Base-by-base conservation (phyloP, 1,284 basidiomycete species). In the Quambalaria eucalypti region DNA sequence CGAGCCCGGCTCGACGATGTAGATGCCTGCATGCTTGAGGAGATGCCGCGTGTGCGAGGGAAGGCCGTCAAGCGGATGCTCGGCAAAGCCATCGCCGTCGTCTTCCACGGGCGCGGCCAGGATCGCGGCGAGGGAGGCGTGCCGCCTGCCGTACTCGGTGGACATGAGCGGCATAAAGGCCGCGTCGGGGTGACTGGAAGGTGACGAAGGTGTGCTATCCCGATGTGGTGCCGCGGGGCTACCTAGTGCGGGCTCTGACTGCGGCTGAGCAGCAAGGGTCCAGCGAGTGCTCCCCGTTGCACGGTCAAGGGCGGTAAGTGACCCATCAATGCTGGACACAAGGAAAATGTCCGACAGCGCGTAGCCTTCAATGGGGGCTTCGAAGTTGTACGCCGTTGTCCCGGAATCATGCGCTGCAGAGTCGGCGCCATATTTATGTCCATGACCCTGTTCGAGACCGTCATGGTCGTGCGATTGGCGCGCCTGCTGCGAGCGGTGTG, bases 1-100 rank as follows among this genome's bases (percentile, higher is more conserved):
- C 1, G 85, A 84, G 78, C 90, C 87, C 0, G 90, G 90, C 72
- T 93, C 90, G 52, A 93, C 87, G 56, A 92, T 84, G 77, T 91
- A 93, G 49, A 87, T 81, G 70, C 91, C 89, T 55, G 83, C 82
- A 36, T 80, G 77, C 0, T 78, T 76, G 44, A 80, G 78, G 21
- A 46, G 42, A 46, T 46, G 42, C 3, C 42, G 5, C 25, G 42
- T 46, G 4, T 26, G 19, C 14, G 42, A 5, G 14, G 42, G 42
- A 4, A 46, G 12, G 5, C 42, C 42, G 25, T 46, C 42, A 14
- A 46, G 5, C n/a, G n/a, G n/a, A n/a, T n/a, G n/a, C n/a, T n/a
- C n/a, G 42, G 42, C 21, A 12, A 46, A 21, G 12, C 25, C 25
- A 14, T 21, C 42, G 59, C 84, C 83, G 51, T 69, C 62, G 16